Evolutionary conservation across 139 green algal genomes (phyloP), one percentile per base, ranked within the genome.

Genomic region (Deuterostichococcus epilithicus): DNA sequence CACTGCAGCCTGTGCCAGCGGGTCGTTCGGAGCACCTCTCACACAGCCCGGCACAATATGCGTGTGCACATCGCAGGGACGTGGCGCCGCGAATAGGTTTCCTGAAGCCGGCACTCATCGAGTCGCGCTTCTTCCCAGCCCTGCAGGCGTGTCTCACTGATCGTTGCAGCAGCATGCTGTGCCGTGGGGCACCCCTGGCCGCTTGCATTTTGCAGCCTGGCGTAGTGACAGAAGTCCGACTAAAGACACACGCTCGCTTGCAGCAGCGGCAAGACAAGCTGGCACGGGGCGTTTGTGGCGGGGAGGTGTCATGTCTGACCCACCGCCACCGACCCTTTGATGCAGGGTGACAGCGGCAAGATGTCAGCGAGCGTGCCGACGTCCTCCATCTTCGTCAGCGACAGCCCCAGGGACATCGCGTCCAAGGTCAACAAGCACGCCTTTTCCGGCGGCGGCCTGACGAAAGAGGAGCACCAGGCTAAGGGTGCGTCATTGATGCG

Each of bases 311-410:
- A n/a, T n/a, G n/a, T n/a, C n/a, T n/a, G n/a, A n/a, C n/a, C n/a
- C n/a, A n/a, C n/a, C n/a, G n/a, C n/a, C n/a, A n/a, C n/a, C n/a
- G n/a, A n/a, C 33, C 70, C 36, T 60, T 32, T 60, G 26, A 5
- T 78, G 60, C 93, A 98, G 90, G 96, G 96, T n/a, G 94, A 97
- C 80, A 95, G 76, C 76, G 94, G 94, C 68, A 99, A 99, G 86
- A 99, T 99, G 96, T 94, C 82, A 66, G 94, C 96, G 8, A 92
- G 80, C 65, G 93, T 98, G 78, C 76, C 86, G 36, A 97, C 82
- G 80, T 94, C 84, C 38, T 92, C 94, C 76, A 97, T 99, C 68
- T 99, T 96, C 82, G 92, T 98, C 6, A 95, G 88, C 33, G 95
- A 99, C 85, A 95, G 89, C 1, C 76, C 90, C 28, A 94, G 94